Conservation (phyloP, 2,329 filamentous ascomycete species). For the Cordyceps militaris region DNA sequence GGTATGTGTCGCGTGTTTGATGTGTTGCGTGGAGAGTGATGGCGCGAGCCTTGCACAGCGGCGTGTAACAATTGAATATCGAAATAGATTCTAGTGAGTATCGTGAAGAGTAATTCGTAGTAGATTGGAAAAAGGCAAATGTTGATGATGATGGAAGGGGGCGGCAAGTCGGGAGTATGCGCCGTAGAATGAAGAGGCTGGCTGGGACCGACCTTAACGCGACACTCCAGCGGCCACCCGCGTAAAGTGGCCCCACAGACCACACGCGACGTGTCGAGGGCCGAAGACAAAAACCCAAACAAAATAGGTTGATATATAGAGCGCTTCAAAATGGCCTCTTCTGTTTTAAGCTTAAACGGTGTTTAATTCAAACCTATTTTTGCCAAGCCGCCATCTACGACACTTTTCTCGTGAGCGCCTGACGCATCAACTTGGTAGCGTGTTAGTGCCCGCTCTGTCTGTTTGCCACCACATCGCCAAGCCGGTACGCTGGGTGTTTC, state of each 20-base stretch:
- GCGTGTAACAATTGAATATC: background rate
- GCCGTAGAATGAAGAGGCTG: background rate
- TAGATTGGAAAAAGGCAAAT: background rate
- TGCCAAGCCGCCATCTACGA: too few relatives aligned
- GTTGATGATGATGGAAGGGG: background rate
- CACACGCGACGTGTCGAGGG: background rate
- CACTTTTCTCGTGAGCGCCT: too few relatives aligned
- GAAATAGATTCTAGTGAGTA: background rate
- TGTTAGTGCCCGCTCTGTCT: too few relatives aligned
- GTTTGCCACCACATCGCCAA: too few relatives aligned
- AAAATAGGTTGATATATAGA: too few relatives aligned
- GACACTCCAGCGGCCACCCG: background rate
- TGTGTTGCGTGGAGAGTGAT: background rate
- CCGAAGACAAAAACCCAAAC: too few relatives aligned
- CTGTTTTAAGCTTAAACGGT: too few relatives aligned
- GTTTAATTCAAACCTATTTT: too few relatives aligned
- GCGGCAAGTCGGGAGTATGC: background rate
- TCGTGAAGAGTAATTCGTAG: background rate
- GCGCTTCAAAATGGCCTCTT: too few relatives aligned
- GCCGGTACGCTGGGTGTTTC: too few relatives aligned
- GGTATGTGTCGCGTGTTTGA: background rate
- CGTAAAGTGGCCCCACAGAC: slow-evolving; percentile 9
- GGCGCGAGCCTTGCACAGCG: background rate
- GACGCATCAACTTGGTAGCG: too few relatives aligned
- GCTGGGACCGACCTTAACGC: background rate